These are phyloP conservation scores for Breynia disticha DNA, from an alignment of 441 rosid genomes.

Conservation along the genomic window DNA sequence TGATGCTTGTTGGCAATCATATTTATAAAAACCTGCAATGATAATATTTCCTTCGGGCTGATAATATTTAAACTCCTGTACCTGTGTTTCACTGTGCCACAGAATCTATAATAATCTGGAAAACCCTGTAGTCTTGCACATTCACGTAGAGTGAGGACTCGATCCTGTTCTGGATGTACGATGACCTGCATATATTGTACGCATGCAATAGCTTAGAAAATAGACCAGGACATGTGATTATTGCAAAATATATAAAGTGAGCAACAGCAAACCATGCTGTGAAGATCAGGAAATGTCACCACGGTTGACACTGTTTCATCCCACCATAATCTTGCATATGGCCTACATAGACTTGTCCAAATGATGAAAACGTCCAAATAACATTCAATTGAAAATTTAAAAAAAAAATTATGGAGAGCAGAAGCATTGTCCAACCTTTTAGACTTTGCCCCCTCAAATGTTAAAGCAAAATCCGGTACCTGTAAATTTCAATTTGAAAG, in stretches of 20 bases:
- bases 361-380: neutral
- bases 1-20: no score
- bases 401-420: slow-evolving; percentile 7
- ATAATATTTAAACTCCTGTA: slow-evolving; percentile 13
- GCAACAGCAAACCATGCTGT: slow-evolving; percentile 44
- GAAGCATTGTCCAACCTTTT: slow-evolving; percentile 44
- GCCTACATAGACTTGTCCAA: slow-evolving; percentile 31
- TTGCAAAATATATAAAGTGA: slow-evolving; percentile 7
- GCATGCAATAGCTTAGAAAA: slow-evolving; percentile 7
- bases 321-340: slow-evolving; percentile 94
- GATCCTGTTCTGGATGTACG: slow-evolving; percentile 93
- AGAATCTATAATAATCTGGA: slow-evolving; percentile 87
- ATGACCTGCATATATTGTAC: slow-evolving; percentile 36
- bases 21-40: no score
- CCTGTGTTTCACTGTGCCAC: slow-evolving; percentile 69
- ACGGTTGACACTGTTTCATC: slow-evolving; percentile 88
- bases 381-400: neutral
- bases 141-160: slow-evolving; percentile 73
- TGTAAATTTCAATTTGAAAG: slow-evolving; percentile 22
- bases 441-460: slow-evolving; percentile 63
- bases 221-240: slow-evolving; percentile 3
- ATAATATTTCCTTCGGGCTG: no score
- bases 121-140: slow-evolving; percentile 91
- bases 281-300: slow-evolving; percentile 53
- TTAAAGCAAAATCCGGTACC: slow-evolving; percentile 69